Conservation (phyloP, 805 yeast genomes). For the Kockiozyma suomiensis region DNA sequence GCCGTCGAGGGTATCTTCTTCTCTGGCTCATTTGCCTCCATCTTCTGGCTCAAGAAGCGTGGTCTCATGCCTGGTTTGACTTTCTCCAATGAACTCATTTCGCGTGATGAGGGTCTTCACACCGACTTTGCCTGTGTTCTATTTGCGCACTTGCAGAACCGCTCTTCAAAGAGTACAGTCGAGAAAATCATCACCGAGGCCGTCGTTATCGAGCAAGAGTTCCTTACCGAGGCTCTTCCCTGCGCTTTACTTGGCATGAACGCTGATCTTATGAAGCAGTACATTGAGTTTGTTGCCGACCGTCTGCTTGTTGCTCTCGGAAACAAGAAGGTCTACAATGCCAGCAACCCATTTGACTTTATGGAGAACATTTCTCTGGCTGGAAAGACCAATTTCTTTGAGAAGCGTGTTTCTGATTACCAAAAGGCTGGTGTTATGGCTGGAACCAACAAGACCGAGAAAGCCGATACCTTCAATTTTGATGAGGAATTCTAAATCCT, state of each 20-base stretch:
- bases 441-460: slow-evolving; percentile 48
- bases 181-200: slow-evolving; percentile 92
- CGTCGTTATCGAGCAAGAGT: slow-evolving; percentile 89
- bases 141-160: slow-evolving; percentile 88
- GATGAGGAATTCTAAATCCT: slow-evolving; percentile 84
- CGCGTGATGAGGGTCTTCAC: slow-evolving; percentile 98
- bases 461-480: slow-evolving; percentile 63
- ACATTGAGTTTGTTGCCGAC: slow-evolving; percentile 97
- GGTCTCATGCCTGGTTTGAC: slow-evolving; percentile 99
- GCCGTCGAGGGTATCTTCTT: slow-evolving; percentile 99
- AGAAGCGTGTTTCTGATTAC: slow-evolving; percentile 97
- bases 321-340: slow-evolving; percentile 83
- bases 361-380: slow-evolving; percentile 99
- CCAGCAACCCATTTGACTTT: slow-evolving; percentile 92
- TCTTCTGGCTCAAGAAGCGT: slow-evolving; percentile 98
- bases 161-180: slow-evolving; percentile 78
- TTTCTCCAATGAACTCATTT: slow-evolving; percentile 94
- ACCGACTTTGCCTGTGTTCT: slow-evolving; percentile 97
- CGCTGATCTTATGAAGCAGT: slow-evolving; percentile 90
- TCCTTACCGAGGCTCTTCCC: slow-evolving; percentile 93
- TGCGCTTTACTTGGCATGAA: slow-evolving; percentile 94
- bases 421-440: slow-evolving; percentile 99
- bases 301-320: slow-evolving; percentile 90
- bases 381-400: slow-evolving; percentile 98
- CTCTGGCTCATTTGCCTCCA: slow-evolving; percentile 97